Base-by-base conservation (phyloP, 768 basidiomycete genomes). In the Boletus coccyginus region DNA sequence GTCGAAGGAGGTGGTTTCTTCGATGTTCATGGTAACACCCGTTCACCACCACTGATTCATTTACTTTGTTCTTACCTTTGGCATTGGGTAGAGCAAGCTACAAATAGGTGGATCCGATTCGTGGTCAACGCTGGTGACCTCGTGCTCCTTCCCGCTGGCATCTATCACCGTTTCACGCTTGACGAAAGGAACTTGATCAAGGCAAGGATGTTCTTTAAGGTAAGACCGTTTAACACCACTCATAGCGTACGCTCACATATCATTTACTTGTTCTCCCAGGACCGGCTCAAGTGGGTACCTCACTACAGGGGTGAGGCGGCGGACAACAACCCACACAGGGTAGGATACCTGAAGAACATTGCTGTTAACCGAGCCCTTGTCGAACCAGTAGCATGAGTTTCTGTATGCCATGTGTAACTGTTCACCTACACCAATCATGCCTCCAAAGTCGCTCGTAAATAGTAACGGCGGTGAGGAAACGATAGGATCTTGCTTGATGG, bases 81-180 rank as follows among this genome's bases (percentile, higher is more conserved):
- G 12, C 10, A 12, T 3, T 33, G 33, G 27, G 33, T n/a, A 92
- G 88, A 92, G 68, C 76, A 81, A 6, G 77, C 82, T 0, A 77
- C 82, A 2, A 82, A 92, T 56, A 73, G 74, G 5, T 96, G 94
- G 94, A 87, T 96, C 62, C 82, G 94, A 55, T 76, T 94, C 40
- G 82, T 83, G 8, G 76, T 94, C 14, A 76, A 76, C 10, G 81
- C 86, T 3, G 92, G 93, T 2, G 94, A 96, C 66, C 80, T 97
- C 50, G 73, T 97, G 52, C 85, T 97, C 53, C 71, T 97, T 38
- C 95, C 94, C 1, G 83, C 91, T 17, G 94, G 92, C 0, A 93
- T 94, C 64, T 96, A 94, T 70, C 94, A 97, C 73, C 88, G 94
- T 40, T 98, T 97, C 75, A 95, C 91, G 0, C 82, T 96, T 16